Evolutionary conservation across 345 rosid genomes (phyloP).

Genomic region (Citrus mangshanensis): DNA sequence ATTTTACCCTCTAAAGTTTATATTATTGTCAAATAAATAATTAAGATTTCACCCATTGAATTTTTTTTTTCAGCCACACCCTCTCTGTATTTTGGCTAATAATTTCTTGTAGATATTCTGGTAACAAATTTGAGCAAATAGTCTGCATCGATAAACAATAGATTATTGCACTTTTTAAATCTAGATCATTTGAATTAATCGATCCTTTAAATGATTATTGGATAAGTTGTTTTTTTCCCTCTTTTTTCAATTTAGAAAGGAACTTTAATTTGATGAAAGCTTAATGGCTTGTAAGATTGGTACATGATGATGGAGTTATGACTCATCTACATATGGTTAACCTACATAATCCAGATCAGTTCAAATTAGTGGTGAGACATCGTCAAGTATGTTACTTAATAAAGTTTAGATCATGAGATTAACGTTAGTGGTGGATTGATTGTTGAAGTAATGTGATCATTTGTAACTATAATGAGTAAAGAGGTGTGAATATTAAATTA

Average conservation of each 20-base stretch:
- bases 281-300: neutral
- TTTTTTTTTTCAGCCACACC: neutral
- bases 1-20: neutral
- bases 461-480: too few species aligned
- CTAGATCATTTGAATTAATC: neutral
- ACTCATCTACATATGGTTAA: neutral
- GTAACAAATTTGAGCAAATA: too few species aligned
- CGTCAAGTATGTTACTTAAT: neutral
- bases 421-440: too few species aligned
- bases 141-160: neutral
- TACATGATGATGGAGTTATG: too few species aligned
- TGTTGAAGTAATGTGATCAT: too few species aligned
- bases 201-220: too few species aligned
- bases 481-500: too few species aligned
- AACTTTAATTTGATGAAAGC: neutral
- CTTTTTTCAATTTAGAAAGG: neutral
- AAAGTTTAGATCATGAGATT: neutral
- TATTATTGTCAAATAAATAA: neutral
- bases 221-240: too few species aligned
- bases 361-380: neutral
- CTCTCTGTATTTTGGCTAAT: neutral
- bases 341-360: too few species aligned
- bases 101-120: too few species aligned
- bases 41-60: neutral
- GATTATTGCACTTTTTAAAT: neutral